A percentile compares a stretch with the other conserved stretches of the same genome.
These are phyloP conservation scores for Chalciporus piperatus DNA, from an alignment of 768 basidiomycete species.

Conservation along the genomic window DNA sequence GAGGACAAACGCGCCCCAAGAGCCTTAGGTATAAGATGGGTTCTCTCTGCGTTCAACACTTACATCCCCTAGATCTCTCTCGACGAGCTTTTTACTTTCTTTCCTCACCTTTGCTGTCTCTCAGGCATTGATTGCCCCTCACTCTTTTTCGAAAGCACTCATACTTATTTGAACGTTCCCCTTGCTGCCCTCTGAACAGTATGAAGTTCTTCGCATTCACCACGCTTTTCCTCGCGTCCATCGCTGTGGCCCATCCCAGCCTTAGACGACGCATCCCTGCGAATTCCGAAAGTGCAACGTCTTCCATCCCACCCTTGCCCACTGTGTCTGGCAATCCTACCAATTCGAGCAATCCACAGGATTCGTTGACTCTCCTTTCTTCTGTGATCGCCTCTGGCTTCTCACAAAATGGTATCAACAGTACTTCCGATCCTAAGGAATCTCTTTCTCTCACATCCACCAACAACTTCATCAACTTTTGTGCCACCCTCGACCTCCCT, in stretches of 20 bases:
- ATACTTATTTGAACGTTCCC: not conserved
- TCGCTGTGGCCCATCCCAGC: conserved; percentile 37
- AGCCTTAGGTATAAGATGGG: conserved; percentile 26
- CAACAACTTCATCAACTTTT: conserved; percentile 77
- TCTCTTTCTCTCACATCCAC: conserved; percentile 56
- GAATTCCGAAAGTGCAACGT: conserved; percentile 4
- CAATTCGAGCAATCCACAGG: conserved; percentile 21
- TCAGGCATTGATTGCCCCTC: conserved; percentile 27
- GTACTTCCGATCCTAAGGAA: conserved; percentile 40
- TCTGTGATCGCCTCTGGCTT: conserved; percentile 57
- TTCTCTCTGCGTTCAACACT: not conserved
- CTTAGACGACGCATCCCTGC: conserved; percentile 26
- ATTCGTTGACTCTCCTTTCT: conserved; percentile 39
- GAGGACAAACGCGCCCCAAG: not conserved
- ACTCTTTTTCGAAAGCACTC: conserved; percentile 4
- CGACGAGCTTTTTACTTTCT: not conserved
- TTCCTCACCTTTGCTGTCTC: conserved; percentile 7
- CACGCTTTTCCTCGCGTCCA: conserved; percentile 24
- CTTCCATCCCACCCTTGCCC: conserved; percentile 10
- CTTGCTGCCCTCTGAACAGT: not conserved
- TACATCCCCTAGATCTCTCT: not conserved
- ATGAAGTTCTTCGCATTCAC: conserved; percentile 43
- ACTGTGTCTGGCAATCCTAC: conserved; percentile 6
- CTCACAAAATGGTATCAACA: conserved; percentile 45
- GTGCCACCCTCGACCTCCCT: conserved; percentile 46